Conservation (phyloP, 192 early-diverging fungal genomes). For the Mortierella hygrophila region DNA sequence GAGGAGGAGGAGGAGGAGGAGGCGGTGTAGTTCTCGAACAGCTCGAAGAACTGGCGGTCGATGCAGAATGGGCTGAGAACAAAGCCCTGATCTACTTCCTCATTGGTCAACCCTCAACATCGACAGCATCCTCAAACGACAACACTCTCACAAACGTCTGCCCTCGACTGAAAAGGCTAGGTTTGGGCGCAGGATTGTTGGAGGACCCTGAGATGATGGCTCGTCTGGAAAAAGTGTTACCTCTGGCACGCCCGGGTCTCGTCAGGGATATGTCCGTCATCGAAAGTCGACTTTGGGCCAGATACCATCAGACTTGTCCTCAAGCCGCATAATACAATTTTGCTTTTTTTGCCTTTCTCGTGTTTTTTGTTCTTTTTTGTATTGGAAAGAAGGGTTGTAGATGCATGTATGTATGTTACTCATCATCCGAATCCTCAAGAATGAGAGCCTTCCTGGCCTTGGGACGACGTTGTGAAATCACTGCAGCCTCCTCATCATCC, state of each 20-base stretch:
- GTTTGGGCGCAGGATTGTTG: neutral
- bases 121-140: neutral
- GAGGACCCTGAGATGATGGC: constrained; percentile 8
- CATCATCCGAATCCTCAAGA: constrained; percentile 40
- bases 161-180: constrained; percentile 4
- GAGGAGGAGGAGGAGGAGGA: neutral
- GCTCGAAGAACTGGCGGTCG: constrained; percentile 10
- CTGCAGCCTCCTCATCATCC: constrained; percentile 9
- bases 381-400: neutral
- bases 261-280: neutral
- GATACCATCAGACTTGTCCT: neutral
- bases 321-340: neutral
- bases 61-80: constrained; percentile 28
- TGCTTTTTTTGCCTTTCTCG: too few species aligned
- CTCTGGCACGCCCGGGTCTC: neutral
- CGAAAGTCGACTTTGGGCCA: neutral
- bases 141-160: neutral
- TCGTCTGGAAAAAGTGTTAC: neutral
- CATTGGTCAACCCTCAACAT: neutral
- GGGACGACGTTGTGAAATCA: constrained; percentile 6
- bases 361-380: neutral
- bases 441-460: constrained; percentile 26
- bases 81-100: constrained; percentile 6
- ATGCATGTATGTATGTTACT: constrained; percentile 10
- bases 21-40: neutral